A percentile compares a stretch with the other conserved stretches of the same genome.
Conservation (phyloP, 2,329 filamentous ascomycete species). For the Ophiostoma triangulosporum region DNA sequence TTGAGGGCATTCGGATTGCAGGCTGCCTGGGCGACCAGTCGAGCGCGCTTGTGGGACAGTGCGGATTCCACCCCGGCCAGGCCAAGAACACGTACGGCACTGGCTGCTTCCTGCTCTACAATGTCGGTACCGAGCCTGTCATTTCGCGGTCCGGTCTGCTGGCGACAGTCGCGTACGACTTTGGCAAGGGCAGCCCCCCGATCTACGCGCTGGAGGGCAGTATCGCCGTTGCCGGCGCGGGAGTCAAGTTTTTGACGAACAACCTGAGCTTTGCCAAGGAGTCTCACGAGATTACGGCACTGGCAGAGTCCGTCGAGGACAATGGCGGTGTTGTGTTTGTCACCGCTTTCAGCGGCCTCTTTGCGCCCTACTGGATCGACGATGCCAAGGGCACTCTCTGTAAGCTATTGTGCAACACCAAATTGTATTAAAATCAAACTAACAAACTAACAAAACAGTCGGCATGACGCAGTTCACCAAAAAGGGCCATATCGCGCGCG, state of each 20-base stretch:
- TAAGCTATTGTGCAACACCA: no score
- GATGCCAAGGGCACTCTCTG: conserved; percentile 79
- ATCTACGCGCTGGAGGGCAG: conserved; percentile 76
- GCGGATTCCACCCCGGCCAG: conserved; percentile 66
- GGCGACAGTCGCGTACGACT: conserved; percentile 78
- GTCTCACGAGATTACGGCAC: conserved; percentile 34
- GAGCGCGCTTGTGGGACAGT: conserved; percentile 72
- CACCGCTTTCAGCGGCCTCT: conserved; percentile 80
- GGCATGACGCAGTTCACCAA: conserved; percentile 78
- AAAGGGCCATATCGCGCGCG: conserved; percentile 74
- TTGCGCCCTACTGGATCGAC: conserved; percentile 91
- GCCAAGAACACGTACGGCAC: conserved; percentile 91
- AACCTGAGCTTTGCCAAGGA: conserved; percentile 47
- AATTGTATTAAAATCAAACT: no score
- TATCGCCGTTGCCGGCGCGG: conserved; percentile 69
- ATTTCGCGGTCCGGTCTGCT: conserved; percentile 73
- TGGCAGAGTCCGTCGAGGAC: conserved; percentile 44
- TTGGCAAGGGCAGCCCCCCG: conserved; percentile 44
- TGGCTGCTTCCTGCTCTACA: conserved; percentile 80
- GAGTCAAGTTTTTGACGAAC: conserved; percentile 59
- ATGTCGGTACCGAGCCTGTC: conserved; percentile 72
- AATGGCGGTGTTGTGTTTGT: conserved; percentile 79
- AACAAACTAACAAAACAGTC: conserved; percentile 31
- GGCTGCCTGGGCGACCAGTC: conserved; percentile 82
- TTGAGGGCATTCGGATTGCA: conserved; percentile 61